Base-by-base conservation (phyloP, 176 grass and related monocot species). In the Zea mays region DNA sequence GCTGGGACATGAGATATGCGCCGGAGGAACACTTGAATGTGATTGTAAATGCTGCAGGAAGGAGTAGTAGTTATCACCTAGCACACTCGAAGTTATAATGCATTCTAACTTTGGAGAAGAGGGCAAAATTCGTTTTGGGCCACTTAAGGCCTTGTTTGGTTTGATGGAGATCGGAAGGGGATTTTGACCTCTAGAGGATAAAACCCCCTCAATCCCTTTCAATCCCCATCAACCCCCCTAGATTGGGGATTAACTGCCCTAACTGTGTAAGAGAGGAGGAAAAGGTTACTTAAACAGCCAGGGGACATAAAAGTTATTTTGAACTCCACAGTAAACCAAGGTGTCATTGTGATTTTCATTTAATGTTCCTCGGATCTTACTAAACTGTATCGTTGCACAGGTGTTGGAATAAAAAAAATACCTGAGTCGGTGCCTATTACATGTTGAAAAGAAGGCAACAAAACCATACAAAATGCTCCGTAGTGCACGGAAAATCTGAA, bases 391-490 rank as follows among this genome's bases (percentile, higher is more conserved):
- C 8, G 14, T 40, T 40, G 6, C 78, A 78, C 65, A 65, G 2
- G 47, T 45, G 42, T 10, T 2, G 2, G 4, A 82, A 8, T 9
- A 69, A 74, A 38, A 62, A 63, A n/a, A 50, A 64, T 92, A 99
- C 96, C 96, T 99, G 62, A 99, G 85, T 37, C 96, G 85, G 62
- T 99, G 96, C 71, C 96, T 92, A 77, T 99, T 99, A 64, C 96
- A 99, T 73, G 96, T 81, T 17, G 92, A 87, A 82, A 92, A 95
- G 85, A 99, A 99, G 78, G 96, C 90, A 83, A 92, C 83, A 78
- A 99, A 88, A 69, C 96, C 96, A n/a, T 95, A 94, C 39, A 99
- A 80, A 84, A 99, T 99, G 83, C 96, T 99, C 59, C 83, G 88
- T 39, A 99, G 63, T 50, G 96, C 96, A 38, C 83, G 82, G 61